These are phyloP conservation scores for Solanum hybrid DNA, from an alignment of 305 asterid species.

Conservation along the genomic window DNA sequence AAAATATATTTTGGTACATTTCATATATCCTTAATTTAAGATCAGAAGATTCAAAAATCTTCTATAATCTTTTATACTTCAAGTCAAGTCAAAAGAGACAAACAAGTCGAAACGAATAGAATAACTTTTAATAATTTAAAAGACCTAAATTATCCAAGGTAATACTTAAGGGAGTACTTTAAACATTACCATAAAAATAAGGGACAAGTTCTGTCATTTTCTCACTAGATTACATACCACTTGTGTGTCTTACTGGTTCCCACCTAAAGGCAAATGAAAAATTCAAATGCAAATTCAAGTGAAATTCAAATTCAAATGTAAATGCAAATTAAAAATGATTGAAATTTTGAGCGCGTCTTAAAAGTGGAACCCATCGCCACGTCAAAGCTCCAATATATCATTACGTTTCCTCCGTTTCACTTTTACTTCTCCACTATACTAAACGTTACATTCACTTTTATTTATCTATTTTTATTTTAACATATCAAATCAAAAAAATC, in stretches of 20 bases:
- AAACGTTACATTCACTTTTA: background rate
- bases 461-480: too few species aligned
- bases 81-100: too few species aligned
- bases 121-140: background rate
- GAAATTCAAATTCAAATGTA: constrained; percentile 3
- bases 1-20: too few species aligned
- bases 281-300: background rate
- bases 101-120: background rate
- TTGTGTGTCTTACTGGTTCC: constrained; percentile 48
- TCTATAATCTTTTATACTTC: too few species aligned
- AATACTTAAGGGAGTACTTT: background rate
- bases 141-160: background rate
- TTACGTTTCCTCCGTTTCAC: background rate
- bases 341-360: background rate
- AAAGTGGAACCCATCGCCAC: background rate
- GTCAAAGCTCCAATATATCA: background rate
- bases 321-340: constrained; percentile 8
- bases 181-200: background rate
- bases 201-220: background rate
- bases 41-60: too few species aligned
- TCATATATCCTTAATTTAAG: too few species aligned
- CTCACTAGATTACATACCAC: constrained; percentile 24
- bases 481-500: too few species aligned
- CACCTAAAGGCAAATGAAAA: constrained; percentile 1
- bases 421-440: background rate